Percentiles rank a stretch among this genome's conserved stretches.
phyloP scores from a whole-genome alignment of 257 asterid species.

The Solanum ossicruentum region DNA sequence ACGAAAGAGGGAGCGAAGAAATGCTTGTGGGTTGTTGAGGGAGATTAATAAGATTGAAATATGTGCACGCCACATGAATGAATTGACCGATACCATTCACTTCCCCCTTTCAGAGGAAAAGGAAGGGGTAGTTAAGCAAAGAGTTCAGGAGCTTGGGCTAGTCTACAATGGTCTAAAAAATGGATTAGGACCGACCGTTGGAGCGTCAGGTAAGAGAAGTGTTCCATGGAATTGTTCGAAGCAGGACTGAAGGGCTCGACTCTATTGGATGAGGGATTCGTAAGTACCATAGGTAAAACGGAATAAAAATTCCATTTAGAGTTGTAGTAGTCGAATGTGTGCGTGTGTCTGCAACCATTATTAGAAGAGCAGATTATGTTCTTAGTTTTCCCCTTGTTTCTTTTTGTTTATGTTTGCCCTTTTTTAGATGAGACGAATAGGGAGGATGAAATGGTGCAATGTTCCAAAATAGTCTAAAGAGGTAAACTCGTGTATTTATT shows the following conservation, averaged over 20 bases:
- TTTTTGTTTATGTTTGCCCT: not conserved
- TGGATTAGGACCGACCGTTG: slow-evolving; percentile 2
- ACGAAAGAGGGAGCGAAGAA: slow-evolving; percentile 7
- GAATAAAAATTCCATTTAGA: not conserved
- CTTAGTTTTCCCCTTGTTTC: not conserved
- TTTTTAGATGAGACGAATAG: not conserved
- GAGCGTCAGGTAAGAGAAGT: slow-evolving; percentile 18
- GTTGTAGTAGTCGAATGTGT: not conserved
- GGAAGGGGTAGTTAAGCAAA: slow-evolving; percentile 7
- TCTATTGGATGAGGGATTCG: slow-evolving; percentile 1
- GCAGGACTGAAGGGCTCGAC: slow-evolving; percentile 11
- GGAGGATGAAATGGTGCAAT: not conserved
- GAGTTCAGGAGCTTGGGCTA: slow-evolving; percentile 8
- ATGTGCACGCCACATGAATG: slow-evolving; percentile 7
- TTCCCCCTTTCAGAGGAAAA: slow-evolving; percentile 17
- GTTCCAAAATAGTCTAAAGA: not conserved
- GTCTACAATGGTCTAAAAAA: slow-evolving; percentile 2
- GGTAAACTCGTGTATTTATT: not conserved
- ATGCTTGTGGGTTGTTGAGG: slow-evolving; percentile 15
- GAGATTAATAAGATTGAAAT: slow-evolving; percentile 13
- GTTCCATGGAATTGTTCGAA: slow-evolving; percentile 12
- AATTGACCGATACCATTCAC: slow-evolving; percentile 11
- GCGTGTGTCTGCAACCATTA: not conserved
- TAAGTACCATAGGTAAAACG: not conserved
- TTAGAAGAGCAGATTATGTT: not conserved